Conservation (phyloP, 169 alveolate species). For the Plasmodium cynomolgi region DNA sequence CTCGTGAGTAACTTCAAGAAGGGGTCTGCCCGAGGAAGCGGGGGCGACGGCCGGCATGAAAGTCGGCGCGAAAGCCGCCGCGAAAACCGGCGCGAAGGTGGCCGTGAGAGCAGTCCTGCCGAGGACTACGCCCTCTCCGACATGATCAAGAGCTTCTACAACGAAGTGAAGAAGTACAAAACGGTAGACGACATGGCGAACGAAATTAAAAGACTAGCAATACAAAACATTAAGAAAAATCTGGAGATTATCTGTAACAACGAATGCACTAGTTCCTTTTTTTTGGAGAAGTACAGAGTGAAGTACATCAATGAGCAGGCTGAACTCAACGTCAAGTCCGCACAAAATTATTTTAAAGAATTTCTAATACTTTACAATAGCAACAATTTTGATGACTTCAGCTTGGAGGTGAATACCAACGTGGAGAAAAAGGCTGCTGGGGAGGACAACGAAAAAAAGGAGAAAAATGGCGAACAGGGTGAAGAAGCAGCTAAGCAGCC, state of each 20-base stretch:
- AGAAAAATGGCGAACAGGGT: not conserved
- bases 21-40: not conserved
- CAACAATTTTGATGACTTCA: conserved; percentile 50
- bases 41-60: not conserved
- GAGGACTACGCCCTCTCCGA: conserved; percentile 57
- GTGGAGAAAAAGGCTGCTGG: not conserved
- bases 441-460: not conserved
- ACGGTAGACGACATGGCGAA: conserved; percentile 68
- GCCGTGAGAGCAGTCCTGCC: not conserved
- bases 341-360: conserved; percentile 64
- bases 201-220: conserved; percentile 53
- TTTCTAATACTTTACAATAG: conserved; percentile 56
- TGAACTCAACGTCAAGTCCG: conserved; percentile 26
- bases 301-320: conserved; percentile 66
- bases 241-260: conserved; percentile 59
- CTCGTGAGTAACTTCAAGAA: conserved; percentile 49
- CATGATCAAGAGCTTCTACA: conserved; percentile 27
- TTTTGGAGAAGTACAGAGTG: conserved; percentile 51
- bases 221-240: conserved; percentile 35
- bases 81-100: not conserved
- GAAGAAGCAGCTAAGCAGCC: not conserved
- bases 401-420: conserved; percentile 58
- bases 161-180: conserved; percentile 45
- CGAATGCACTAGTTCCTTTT: conserved; percentile 72
- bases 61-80: not conserved